Evolutionary conservation across 2,329 filamentous ascomycete species (phyloP).

Genomic region (Chrysoporthe austroafricana): DNA sequence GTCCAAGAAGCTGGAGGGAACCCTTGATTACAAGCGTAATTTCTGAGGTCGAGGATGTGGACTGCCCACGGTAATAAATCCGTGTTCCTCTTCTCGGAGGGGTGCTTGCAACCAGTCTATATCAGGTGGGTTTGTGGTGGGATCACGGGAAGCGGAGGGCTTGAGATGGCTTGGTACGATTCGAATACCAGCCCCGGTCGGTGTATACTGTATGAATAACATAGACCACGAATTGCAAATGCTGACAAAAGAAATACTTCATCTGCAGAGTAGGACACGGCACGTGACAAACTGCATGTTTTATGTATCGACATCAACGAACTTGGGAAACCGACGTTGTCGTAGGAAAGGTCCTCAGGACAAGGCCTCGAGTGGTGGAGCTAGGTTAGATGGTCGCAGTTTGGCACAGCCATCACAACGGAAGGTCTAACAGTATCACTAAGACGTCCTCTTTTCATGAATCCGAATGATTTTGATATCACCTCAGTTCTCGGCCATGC

Average conservation of each 20-base stretch:
- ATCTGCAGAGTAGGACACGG: neutral
- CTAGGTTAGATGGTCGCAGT: too few relatives aligned
- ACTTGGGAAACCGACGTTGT: too few relatives aligned
- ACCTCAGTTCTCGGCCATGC: too few relatives aligned
- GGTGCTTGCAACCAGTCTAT: neutral
- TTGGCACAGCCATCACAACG: too few relatives aligned
- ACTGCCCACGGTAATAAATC: neutral
- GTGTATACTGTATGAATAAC: constrained; percentile 16
- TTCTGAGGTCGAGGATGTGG: neutral
- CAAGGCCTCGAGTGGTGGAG: too few relatives aligned
- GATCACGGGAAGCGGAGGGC: neutral
- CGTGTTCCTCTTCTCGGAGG: too few relatives aligned
- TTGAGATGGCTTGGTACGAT: neutral
- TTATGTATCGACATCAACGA: neutral
- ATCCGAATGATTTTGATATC: too few relatives aligned
- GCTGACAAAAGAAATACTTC: neutral
- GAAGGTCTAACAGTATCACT: too few relatives aligned
- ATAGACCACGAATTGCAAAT: constrained; percentile 10
- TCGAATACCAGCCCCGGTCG: neutral
- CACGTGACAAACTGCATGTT: neutral
- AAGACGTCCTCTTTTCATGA: too few relatives aligned
- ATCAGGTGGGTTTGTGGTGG: neutral
- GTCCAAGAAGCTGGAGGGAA: constrained; percentile 97
- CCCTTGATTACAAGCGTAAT: constrained; percentile 59
- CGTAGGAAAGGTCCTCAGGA: too few relatives aligned